Conservation (phyloP, 805 yeast species). For the Candida methanosorbosa region DNA sequence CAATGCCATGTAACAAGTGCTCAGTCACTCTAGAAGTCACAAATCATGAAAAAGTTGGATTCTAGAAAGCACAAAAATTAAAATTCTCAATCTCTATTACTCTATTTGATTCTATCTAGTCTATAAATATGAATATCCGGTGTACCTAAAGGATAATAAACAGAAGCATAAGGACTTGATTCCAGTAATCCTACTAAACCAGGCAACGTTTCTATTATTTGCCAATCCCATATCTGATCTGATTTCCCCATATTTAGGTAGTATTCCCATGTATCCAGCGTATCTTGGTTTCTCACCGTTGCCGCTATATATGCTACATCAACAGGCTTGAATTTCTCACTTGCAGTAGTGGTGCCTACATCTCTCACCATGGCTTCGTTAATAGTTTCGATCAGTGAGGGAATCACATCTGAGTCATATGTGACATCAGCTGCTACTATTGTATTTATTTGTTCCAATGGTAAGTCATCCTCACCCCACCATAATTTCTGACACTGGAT, state of each 20-base stretch:
- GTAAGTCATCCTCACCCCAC: constrained; percentile 48
- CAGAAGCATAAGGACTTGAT: constrained; percentile 14
- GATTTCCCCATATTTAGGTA: constrained; percentile 19
- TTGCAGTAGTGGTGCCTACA: too few relatives aligned
- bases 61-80: too few relatives aligned
- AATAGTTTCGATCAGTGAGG: constrained; percentile 43
- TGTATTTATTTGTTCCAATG: constrained; percentile 30
- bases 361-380: constrained; percentile 25
- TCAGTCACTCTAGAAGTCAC: too few relatives aligned
- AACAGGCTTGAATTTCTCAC: constrained; percentile 13
- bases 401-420: constrained; percentile 58
- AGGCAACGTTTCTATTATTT: constrained; percentile 5
- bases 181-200: too few relatives aligned
- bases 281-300: constrained; percentile 58
- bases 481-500: constrained; percentile 35
- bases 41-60: too few relatives aligned
- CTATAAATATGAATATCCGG: constrained; percentile 17
- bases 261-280: constrained; percentile 34
- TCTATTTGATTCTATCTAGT: constrained; percentile 12
- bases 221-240: constrained; percentile 20
- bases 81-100: too few relatives aligned
- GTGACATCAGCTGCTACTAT: constrained; percentile 85
- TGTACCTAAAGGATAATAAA: constrained; percentile 14
- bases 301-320: constrained; percentile 46
- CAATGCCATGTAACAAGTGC: too few relatives aligned